A percentile compares a stretch with the other conserved stretches of the same genome.
phyloP scores from a whole-genome alignment of 148 eudicot species.

The Pouteria glomerata region DNA sequence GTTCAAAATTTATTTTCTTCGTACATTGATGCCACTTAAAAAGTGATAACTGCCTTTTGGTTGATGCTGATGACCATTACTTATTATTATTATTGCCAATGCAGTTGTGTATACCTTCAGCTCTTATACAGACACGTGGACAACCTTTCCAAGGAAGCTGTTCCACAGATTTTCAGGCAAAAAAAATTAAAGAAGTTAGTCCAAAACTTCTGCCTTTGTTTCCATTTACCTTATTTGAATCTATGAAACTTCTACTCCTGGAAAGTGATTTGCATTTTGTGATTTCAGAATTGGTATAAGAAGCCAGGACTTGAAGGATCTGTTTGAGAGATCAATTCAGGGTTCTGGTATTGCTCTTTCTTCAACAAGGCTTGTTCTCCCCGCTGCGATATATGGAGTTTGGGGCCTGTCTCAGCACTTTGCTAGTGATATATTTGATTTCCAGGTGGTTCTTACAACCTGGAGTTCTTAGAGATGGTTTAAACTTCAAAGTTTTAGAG shows the following conservation, averaged over 20 bases:
- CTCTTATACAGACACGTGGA: conserved; percentile 72
- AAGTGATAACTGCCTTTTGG: neutral
- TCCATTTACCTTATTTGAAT: neutral
- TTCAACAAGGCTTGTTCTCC: conserved; percentile 86
- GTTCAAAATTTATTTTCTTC: conserved; percentile 7
- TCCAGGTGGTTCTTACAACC: conserved; percentile 49
- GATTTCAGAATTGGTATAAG: conserved; percentile 72
- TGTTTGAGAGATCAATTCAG: conserved; percentile 50
- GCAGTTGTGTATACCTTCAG: conserved; percentile 84
- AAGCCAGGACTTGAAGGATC: conserved; percentile 72
- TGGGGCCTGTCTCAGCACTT: conserved; percentile 75
- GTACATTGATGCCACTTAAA: neutral
- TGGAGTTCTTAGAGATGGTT: neutral
- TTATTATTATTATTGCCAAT: conserved; percentile 10
- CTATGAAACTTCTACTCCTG: neutral
- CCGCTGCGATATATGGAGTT: conserved; percentile 78
- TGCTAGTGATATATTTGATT: conserved; percentile 60
- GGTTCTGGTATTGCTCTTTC: conserved; percentile 89
- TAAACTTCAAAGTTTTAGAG: neutral
- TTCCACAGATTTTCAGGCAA: conserved; percentile 70
- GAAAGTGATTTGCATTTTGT: neutral
- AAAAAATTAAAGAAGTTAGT: conserved; percentile 68
- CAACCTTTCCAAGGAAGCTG: conserved; percentile 55
- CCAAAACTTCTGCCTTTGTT: neutral
- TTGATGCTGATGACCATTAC: neutral